These are phyloP conservation scores for Hyphopichia homilentoma DNA, from an alignment of 805 yeast species.

Conservation along the genomic window DNA sequence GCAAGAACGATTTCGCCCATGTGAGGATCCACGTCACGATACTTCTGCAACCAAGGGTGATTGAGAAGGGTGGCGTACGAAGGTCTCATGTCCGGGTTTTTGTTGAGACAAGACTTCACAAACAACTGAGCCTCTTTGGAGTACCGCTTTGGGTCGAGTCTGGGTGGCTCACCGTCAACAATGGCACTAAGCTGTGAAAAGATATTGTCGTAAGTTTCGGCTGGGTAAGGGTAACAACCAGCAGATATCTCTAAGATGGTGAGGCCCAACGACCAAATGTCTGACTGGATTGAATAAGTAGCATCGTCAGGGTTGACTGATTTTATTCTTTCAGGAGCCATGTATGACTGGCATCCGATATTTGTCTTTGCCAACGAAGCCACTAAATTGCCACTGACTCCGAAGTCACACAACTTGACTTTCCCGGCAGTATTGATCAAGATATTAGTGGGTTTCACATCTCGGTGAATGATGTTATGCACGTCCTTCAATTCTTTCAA, in stretches of 20 bases:
- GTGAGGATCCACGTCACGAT: constrained; percentile 34
- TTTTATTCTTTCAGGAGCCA: constrained; percentile 97
- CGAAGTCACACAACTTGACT: constrained; percentile 91
- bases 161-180: constrained; percentile 97
- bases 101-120: constrained; percentile 72
- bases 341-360: constrained; percentile 95
- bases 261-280: constrained; percentile 92
- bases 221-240: constrained; percentile 94
- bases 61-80: constrained; percentile 67
- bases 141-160: constrained; percentile 57
- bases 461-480: constrained; percentile 92
- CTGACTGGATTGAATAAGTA: constrained; percentile 89
- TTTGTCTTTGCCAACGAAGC: constrained; percentile 94
- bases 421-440: constrained; percentile 79
- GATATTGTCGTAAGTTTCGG: constrained; percentile 86
- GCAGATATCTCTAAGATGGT: constrained; percentile 85
- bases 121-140: constrained; percentile 79
- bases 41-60: constrained; percentile 78
- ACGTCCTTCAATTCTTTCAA: constrained; percentile 79
- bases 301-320: constrained; percentile 68
- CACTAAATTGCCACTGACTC: constrained; percentile 91
- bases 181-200: constrained; percentile 93
- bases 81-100: constrained; percentile 79
- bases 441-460: constrained; percentile 94
- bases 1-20: constrained; percentile 26